Percentiles rank a stretch among this genome's conserved stretches.
These are phyloP conservation scores for Miamiensis avidus DNA, from an alignment of 169 alveolate genomes.

Conservation along the genomic window DNA sequence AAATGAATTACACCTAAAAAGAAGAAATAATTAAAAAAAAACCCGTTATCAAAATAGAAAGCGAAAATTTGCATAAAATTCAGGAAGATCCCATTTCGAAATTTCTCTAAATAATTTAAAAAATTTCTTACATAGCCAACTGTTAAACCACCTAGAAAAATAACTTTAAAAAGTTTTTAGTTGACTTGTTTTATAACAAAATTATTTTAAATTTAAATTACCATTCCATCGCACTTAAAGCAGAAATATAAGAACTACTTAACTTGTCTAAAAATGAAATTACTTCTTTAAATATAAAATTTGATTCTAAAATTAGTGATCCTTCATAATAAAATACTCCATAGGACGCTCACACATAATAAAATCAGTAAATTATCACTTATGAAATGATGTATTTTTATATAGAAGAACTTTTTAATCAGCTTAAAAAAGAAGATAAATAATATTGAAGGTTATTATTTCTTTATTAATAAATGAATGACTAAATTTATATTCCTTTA, in stretches of 20 bases:
- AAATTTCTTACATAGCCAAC: conserved; percentile 32
- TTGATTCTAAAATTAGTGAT: conserved; percentile 1
- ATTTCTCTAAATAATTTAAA: conserved; percentile 37
- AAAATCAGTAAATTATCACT: conserved; percentile 2
- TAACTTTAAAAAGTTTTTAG: conserved; percentile 22
- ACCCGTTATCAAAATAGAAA: conserved; percentile 20
- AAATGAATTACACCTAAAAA: conserved; percentile 7
- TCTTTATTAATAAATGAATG: too few relatives aligned
- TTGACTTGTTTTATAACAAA: conserved; percentile 17
- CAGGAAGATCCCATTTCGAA: conserved; percentile 51
- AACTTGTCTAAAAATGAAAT: conserved; percentile 4
- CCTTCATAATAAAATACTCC: too few relatives aligned
- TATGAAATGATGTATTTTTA: conserved; percentile 25
- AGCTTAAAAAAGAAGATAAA: background rate
- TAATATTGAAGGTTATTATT: background rate
- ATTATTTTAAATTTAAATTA: conserved; percentile 3
- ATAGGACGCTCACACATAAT: background rate
- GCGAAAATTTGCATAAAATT: conserved; percentile 18
- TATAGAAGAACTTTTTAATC: conserved; percentile 8
- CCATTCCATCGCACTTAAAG: conserved; percentile 1
- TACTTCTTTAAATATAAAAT: conserved; percentile 3
- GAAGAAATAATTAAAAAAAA: background rate
- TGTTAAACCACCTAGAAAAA: background rate
- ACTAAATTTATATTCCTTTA: too few relatives aligned
- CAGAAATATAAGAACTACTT: conserved; percentile 12